phyloP scores from a whole-genome alignment of 768 basidiomycete species.

The Hemileccinum rubropunctum region DNA sequence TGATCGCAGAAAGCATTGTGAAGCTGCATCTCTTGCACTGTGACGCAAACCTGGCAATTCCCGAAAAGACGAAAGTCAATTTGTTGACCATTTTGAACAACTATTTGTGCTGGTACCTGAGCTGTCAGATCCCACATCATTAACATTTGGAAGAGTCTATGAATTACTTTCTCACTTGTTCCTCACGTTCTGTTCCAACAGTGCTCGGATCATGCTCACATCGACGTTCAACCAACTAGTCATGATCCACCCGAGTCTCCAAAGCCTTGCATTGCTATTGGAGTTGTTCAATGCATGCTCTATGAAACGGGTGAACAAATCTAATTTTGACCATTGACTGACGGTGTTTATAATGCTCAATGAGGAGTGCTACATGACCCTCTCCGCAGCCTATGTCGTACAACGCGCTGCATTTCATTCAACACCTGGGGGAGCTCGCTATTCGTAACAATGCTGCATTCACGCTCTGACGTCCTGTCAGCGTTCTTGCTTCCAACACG shows the following conservation, averaged over 20 bases:
- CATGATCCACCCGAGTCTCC: slow-evolving; percentile 39
- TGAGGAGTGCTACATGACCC: slow-evolving; percentile 52
- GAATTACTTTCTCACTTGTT: slow-evolving; percentile 74
- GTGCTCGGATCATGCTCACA: slow-evolving; percentile 67
- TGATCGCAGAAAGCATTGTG: slow-evolving; percentile 52
- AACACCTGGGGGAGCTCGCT: slow-evolving; percentile 85
- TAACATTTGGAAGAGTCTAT: slow-evolving; percentile 52
- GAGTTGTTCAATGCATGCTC: slow-evolving; percentile 85
- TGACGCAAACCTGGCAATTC: slow-evolving; percentile 73
- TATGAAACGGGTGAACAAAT: slow-evolving; percentile 76
- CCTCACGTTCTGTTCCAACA: slow-evolving; percentile 68
- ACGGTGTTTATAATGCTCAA: slow-evolving; percentile 73
- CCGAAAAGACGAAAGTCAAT: slow-evolving; percentile 85
- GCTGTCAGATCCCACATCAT: slow-evolving; percentile 44
- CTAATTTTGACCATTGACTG: slow-evolving; percentile 87
- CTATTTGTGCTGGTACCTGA: slow-evolving; percentile 63
- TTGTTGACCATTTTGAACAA: slow-evolving; percentile 68
- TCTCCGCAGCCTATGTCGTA: slow-evolving; percentile 71
- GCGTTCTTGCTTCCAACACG: slow-evolving; percentile 42
- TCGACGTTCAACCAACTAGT: slow-evolving; percentile 58
- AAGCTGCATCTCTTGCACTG: slow-evolving; percentile 72
- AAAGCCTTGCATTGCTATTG: slow-evolving; percentile 51
- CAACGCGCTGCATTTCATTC: slow-evolving; percentile 82
- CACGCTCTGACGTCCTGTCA: slow-evolving; percentile 75
- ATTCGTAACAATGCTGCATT: slow-evolving; percentile 80